Percentiles rank a stretch among this genome's conserved stretches.
These are phyloP conservation scores for Blumeria graminis DNA, from an alignment of 2,329 filamentous ascomycete genomes.

Conservation along the genomic window DNA sequence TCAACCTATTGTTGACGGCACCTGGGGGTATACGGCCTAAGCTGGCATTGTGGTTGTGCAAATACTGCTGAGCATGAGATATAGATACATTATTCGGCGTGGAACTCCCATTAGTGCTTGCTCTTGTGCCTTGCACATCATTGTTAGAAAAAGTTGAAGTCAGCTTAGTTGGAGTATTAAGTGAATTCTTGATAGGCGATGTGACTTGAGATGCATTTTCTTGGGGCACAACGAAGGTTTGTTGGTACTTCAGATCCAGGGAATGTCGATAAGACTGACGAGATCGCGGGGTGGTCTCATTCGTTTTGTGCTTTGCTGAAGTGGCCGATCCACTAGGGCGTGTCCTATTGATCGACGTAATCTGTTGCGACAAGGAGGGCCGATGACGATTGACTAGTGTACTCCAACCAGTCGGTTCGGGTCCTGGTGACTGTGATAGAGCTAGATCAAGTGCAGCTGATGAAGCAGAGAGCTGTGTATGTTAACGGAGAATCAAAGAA, in stretches of 20 bases:
- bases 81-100: constrained; percentile 20
- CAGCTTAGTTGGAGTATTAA: constrained; percentile 46
- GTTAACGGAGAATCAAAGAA: constrained; percentile 17
- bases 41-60: constrained; percentile 55
- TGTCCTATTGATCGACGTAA: constrained; percentile 14
- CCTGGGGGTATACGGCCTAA: constrained; percentile 55
- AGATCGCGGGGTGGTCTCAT: constrained; percentile 23
- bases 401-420: constrained; percentile 21
- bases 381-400: constrained; percentile 14
- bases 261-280: constrained; percentile 31
- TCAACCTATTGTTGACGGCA: constrained; percentile 42
- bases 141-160: constrained; percentile 78
- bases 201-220: constrained; percentile 10
- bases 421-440: constrained; percentile 38
- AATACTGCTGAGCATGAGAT: constrained; percentile 31
- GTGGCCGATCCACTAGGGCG: constrained; percentile 11
- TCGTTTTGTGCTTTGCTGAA: constrained; percentile 15
- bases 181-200: constrained; percentile 24
- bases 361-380: constrained; percentile 22
- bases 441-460: constrained; percentile 64
- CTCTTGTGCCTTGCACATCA: constrained; percentile 67
- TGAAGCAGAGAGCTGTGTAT: constrained; percentile 48
- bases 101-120: constrained; percentile 15
- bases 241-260: constrained; percentile 24
- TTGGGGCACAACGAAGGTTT: constrained; percentile 15